These are phyloP conservation scores for Harringtonia aguacate DNA, from an alignment of 2,329 filamentous ascomycete genomes.

Conservation along the genomic window DNA sequence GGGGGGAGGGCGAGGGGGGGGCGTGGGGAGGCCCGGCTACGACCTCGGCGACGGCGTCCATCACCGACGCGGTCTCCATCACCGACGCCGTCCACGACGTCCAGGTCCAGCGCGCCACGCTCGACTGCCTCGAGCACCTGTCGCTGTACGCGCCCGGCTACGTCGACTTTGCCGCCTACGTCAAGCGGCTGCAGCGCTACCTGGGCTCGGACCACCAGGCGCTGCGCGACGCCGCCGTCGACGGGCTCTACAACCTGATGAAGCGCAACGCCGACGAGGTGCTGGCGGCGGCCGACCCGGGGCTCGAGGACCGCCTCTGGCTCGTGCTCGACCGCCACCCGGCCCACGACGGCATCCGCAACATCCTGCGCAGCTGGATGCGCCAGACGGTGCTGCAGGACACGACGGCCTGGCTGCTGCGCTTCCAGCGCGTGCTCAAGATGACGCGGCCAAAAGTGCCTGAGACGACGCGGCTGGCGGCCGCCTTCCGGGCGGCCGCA, in stretches of 20 bases:
- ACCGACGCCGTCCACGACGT: neutral
- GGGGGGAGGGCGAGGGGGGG: constrained; percentile 57
- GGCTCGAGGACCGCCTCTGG: constrained; percentile 88
- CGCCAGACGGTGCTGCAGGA: constrained; percentile 76
- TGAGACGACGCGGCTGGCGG: constrained; percentile 28
- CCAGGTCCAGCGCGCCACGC: constrained; percentile 62
- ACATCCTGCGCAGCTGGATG: constrained; percentile 87
- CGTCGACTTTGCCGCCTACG: constrained; percentile 75
- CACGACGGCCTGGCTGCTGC: constrained; percentile 75
- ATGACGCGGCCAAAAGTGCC: constrained; percentile 66
- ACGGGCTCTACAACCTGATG: constrained; percentile 91
- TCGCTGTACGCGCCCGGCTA: constrained; percentile 84
- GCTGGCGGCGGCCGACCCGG: constrained; percentile 60
- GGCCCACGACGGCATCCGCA: constrained; percentile 68
- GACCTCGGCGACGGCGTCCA: too few species aligned
- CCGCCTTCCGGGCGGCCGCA: constrained; percentile 9
- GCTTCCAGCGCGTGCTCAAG: constrained; percentile 79
- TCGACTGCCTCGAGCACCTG: constrained; percentile 80
- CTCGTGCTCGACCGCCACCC: constrained; percentile 71
- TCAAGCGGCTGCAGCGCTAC: constrained; percentile 69
- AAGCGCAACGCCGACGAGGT: constrained; percentile 81
- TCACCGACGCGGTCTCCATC: too few species aligned
- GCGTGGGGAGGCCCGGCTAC: too few species aligned
- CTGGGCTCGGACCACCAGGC: constrained; percentile 58
- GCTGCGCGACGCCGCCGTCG: constrained; percentile 70